Conservation (phyloP, 2,329 filamentous ascomycete genomes). For the Xylariaceae sp. region DNA sequence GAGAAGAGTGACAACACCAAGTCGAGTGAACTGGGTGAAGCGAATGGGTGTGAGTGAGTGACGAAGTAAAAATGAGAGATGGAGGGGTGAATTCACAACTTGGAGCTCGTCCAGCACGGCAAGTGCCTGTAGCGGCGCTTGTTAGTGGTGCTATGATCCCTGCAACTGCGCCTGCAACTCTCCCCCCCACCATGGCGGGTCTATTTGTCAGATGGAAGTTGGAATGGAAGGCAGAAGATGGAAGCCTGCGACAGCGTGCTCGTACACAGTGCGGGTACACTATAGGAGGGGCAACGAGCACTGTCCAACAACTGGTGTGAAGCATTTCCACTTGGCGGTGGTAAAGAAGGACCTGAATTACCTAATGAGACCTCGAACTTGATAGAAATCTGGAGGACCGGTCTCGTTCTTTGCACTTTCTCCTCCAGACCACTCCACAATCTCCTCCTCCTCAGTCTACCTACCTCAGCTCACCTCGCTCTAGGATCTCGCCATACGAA, state of each 20-base stretch:
- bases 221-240: no score
- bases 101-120: no score
- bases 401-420: background rate
- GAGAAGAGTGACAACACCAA: conserved; percentile 19
- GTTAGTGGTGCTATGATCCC: background rate
- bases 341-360: background rate
- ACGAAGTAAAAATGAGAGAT: conserved; percentile 1
- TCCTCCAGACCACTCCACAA: background rate
- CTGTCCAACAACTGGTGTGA: no score
- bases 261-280: no score
- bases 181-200: background rate
- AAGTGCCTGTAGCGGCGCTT: no score
- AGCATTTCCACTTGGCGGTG: no score
- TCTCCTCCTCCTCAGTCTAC: background rate
- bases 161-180: background rate
- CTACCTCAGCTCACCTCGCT: background rate
- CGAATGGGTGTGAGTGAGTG: background rate
- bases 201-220: background rate
- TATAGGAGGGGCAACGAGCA: no score
- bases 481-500: background rate
- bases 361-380: background rate
- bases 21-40: no score
- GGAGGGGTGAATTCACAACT: background rate
- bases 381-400: background rate
- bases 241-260: no score